Percentiles rank a stretch among this genome's conserved stretches.
Conservation (phyloP, 1,139 yeast species). For the Pichia sp. region DNA sequence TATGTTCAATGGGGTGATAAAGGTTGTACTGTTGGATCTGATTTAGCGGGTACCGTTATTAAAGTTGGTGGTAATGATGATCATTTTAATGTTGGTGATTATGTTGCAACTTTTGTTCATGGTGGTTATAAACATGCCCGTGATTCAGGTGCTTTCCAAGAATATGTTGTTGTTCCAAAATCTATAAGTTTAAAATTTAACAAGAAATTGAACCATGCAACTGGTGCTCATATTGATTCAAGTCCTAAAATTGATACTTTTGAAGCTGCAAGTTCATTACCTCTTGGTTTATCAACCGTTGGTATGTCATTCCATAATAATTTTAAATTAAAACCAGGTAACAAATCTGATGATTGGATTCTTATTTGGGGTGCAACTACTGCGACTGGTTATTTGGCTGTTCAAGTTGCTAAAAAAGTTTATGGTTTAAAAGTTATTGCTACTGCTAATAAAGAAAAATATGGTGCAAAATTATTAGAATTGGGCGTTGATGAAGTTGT, state of each 20-base stretch:
- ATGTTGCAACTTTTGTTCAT: conserved; percentile 43
- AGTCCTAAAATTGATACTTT: too few species aligned
- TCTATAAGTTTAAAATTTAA: conserved; percentile 19
- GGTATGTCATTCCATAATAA: too few species aligned
- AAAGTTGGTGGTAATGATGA: conserved; percentile 34
- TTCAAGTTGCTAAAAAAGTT: conserved; percentile 45
- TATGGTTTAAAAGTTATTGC: conserved; percentile 50
- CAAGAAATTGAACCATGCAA: conserved; percentile 3
- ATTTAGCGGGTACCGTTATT: conserved; percentile 51
- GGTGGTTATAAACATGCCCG: conserved; percentile 40
- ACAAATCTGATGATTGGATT: conserved; percentile 20
- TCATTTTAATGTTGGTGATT: conserved; percentile 46
- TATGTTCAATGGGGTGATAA: conserved; percentile 34
- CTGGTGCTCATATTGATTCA: conserved; percentile 2
- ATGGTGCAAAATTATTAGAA: conserved; percentile 36
- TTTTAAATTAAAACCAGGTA: conserved; percentile 26
- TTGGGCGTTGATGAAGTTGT: conserved; percentile 57
- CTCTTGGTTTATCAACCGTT: conserved; percentile 48
- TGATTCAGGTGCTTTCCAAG: conserved; percentile 53
- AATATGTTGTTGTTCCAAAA: conserved; percentile 37
- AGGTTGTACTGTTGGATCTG: conserved; percentile 51
- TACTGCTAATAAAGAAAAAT: conserved; percentile 41
- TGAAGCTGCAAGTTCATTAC: conserved; percentile 51
- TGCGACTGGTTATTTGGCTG: conserved; percentile 49
- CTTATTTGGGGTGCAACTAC: conserved; percentile 62